Evolutionary conservation across 352 stramenopile species (phyloP), one percentile per base, ranked within the genome.

Genomic region (Pythium monospermum): DNA sequence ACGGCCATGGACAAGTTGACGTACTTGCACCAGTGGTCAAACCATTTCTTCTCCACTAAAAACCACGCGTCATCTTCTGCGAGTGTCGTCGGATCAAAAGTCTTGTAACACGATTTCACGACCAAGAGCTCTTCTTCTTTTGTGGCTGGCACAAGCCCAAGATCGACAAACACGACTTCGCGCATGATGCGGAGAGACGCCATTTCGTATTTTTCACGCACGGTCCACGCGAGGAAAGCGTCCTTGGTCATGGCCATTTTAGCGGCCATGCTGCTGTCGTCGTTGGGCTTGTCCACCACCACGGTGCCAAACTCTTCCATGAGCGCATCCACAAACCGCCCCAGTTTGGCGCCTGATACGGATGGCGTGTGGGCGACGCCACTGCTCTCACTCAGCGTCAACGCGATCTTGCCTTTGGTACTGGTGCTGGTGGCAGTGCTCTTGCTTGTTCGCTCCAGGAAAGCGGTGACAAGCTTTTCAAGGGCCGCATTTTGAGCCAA

Each of bases 11-110:
- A 61, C 7, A 81, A 25, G 18, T 67, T 62, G 35, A 91, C 75
- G 64, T 91, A 94, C 52, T 84, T 80, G 63, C 71, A 85, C 84
- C 84, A 94, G 39, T 91, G 80, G 23, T 87, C 73, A 55, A 81
- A 94, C 82, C 82, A 94, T 28, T 84, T 91, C 28, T 74, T 77
- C 31, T 93, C 83, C 21, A 94, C 55, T 26, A 94, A 44, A 54
- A 86, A 94, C 84, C 84, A 94, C 3, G 75, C 68, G 21, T 94
- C 84, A 19, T 91, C 80, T 70, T 94, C 84, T 3, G 91, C 76
- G 27, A 93, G 57, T 21, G 61, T 70, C 10, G 66, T 28, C 1
- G 68, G 69, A 15, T 94, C 80, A 40, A 91, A 92, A n/a, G 75
- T 57, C 30, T 72, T 82, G 59, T 87, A 91, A 49, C 84, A 94